A percentile compares a stretch with the other conserved stretches of the same genome.
Conservation (phyloP, 1,284 basidiomycete species). For the Tremellales sp. region DNA sequence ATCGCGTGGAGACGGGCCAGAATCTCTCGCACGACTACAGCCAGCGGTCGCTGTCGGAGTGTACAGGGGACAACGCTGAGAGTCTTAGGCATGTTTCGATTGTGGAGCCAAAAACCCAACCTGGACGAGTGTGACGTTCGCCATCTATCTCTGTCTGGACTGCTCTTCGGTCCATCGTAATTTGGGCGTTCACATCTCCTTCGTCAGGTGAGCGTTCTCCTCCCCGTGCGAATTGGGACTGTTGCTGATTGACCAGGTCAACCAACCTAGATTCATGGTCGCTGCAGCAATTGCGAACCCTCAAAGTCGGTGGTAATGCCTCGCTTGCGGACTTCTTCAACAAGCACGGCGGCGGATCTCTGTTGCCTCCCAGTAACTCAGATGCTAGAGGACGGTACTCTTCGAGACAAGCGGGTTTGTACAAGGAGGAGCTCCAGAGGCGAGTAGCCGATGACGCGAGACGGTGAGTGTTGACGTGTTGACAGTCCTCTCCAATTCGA, state of each 20-base stretch:
- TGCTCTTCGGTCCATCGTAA: slow-evolving; percentile 95
- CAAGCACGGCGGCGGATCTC: slow-evolving; percentile 70
- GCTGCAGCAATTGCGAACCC: slow-evolving; percentile 80
- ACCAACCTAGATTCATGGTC: slow-evolving; percentile 97
- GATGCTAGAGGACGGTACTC: slow-evolving; percentile 90
- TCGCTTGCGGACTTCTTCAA: slow-evolving; percentile 87
- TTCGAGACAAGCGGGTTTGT: slow-evolving; percentile 73
- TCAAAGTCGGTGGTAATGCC: slow-evolving; percentile 94
- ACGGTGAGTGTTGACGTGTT: slow-evolving; percentile 58
- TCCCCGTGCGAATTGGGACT: neutral
- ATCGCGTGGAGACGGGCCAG: too few relatives aligned
- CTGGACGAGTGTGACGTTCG: slow-evolving; percentile 95
- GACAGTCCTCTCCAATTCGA: neutral
- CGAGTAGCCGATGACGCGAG: slow-evolving; percentile 75
- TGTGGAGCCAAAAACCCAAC: slow-evolving; percentile 95
- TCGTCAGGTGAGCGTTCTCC: slow-evolving; percentile 69
- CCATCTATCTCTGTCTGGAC: slow-evolving; percentile 95
- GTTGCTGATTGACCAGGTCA: slow-evolving; percentile 59
- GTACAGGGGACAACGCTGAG: neutral
- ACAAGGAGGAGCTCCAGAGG: slow-evolving; percentile 86
- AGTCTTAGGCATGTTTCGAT: slow-evolving; percentile 93
- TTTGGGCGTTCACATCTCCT: slow-evolving; percentile 97
- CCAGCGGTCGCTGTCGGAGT: neutral
- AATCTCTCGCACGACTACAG: neutral
- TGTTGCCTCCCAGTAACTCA: slow-evolving; percentile 60